phyloP scores from a whole-genome alignment of 2,329 filamentous ascomycete genomes.

The Fusarium musae region DNA sequence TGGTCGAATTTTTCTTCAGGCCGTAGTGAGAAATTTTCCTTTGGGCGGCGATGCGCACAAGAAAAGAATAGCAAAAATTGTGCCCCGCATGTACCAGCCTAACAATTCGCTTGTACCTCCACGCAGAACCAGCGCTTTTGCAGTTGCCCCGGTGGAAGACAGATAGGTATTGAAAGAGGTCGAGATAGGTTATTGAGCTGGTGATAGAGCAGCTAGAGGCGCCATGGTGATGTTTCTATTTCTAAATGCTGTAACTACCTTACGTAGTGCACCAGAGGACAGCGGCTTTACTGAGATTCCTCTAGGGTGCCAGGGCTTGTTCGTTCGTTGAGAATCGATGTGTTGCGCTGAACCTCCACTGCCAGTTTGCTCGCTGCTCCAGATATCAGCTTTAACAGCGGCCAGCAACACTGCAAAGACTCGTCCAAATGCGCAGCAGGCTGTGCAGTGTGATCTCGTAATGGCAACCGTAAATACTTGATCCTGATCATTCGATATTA shows the following conservation, averaged over 20 bases:
- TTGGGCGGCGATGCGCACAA: constrained; percentile 31
- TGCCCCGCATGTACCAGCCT: constrained; percentile 45
- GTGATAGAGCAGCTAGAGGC: background rate
- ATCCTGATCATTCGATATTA: background rate
- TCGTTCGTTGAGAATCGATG: background rate
- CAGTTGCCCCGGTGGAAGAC: constrained; percentile 1
- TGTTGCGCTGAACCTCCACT: background rate
- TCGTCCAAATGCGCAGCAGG: background rate
- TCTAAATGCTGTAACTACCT: background rate
- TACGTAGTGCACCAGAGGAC: background rate
- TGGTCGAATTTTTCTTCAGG: constrained; percentile 40
- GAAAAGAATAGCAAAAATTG: constrained; percentile 21
- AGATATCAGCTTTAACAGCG: background rate
- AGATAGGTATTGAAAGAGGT: constrained; percentile 12
- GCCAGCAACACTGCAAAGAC: background rate
- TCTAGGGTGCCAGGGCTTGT: background rate
- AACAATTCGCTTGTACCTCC: constrained; percentile 46
- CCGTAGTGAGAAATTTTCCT: constrained; percentile 44
- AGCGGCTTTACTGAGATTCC: background rate
- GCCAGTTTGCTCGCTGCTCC: background rate
- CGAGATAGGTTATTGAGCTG: background rate
- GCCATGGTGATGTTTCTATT: background rate
- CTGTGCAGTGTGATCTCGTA: background rate
- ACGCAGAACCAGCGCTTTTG: background rate
- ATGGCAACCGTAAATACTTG: background rate